Evolutionary conservation across 257 asterid species (phyloP).

Genomic region (Echites panduratus): DNA sequence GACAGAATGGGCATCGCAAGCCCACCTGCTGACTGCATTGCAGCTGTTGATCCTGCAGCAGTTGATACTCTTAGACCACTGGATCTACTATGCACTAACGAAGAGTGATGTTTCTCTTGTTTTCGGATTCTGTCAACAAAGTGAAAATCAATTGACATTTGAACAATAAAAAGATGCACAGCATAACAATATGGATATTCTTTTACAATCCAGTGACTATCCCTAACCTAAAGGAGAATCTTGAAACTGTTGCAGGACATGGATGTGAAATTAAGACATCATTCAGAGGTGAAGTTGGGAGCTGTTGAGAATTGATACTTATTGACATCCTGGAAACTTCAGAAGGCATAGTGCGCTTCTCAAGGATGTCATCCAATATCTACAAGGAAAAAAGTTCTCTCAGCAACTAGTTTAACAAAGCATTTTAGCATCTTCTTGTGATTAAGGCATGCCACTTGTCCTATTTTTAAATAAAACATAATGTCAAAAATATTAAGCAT

Average conservation of each 20-base stretch:
- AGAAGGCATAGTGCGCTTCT: conserved; percentile 48
- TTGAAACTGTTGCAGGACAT: conserved; percentile 63
- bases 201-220: background rate
- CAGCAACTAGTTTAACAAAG: background rate
- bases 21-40: conserved; percentile 90
- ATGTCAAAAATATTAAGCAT: background rate
- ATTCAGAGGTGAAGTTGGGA: conserved; percentile 56
- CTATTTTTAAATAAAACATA: background rate
- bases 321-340: conserved; percentile 72
- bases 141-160: conserved; percentile 7
- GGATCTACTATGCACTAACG: conserved; percentile 67
- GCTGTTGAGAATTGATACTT: conserved; percentile 52
- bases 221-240: conserved; percentile 59
- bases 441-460: background rate
- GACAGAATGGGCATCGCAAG: conserved; percentile 64
- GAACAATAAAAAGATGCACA: background rate
- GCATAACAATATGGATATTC: background rate
- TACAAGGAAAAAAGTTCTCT: conserved; percentile 15
- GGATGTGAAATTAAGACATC: conserved; percentile 69
- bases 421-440: background rate
- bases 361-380: conserved; percentile 62
- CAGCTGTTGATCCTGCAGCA: conserved; percentile 96
- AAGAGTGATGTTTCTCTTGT: conserved; percentile 29
- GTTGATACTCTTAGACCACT: conserved; percentile 93
- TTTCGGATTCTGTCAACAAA: conserved; percentile 37